These are phyloP conservation scores for Phialophora expanda DNA, from an alignment of 2,329 filamentous ascomycete genomes.

Conservation along the genomic window DNA sequence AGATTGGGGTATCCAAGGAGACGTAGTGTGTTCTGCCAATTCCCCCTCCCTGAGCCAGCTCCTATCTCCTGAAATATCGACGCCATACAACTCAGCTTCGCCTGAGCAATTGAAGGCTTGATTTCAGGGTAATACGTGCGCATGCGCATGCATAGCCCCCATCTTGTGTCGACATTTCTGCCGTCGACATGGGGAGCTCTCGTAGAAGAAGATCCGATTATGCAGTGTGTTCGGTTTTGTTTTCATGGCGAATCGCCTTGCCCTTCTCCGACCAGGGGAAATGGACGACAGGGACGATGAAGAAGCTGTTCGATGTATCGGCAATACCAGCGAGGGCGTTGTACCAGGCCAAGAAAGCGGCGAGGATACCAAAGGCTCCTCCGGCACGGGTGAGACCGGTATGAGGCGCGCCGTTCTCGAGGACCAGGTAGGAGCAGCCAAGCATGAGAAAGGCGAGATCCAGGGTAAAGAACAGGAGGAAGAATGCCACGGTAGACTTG, in stretches of 20 bases:
- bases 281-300: conserved; percentile 88
- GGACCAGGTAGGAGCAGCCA: conserved; percentile 66
- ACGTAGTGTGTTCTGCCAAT: not conserved
- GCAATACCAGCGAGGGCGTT: conserved; percentile 82
- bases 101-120: not conserved
- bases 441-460: conserved; percentile 78
- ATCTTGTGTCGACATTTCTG: not conserved
- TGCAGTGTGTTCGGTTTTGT: conserved; percentile 55
- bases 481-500: conserved; percentile 78
- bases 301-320: conserved; percentile 76
- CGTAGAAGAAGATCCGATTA: conserved; percentile 18
- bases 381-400: conserved; percentile 68
- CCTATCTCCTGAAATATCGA: not conserved
- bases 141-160: not conserved
- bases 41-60: not conserved
- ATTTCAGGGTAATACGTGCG: not conserved
- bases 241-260: conserved; percentile 60
- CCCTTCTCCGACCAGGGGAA: conserved; percentile 92
- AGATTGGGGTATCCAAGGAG: conserved; percentile 30
- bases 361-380: conserved; percentile 78
- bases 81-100: not conserved
- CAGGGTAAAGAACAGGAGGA: conserved; percentile 75
- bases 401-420: conserved; percentile 49
- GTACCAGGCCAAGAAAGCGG: conserved; percentile 85
- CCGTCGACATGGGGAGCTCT: not conserved